Evolutionary conservation across 192 early-diverging fungal species (phyloP), one percentile per base, ranked within the genome.

Genomic region (Polychytrium aggregatum): DNA sequence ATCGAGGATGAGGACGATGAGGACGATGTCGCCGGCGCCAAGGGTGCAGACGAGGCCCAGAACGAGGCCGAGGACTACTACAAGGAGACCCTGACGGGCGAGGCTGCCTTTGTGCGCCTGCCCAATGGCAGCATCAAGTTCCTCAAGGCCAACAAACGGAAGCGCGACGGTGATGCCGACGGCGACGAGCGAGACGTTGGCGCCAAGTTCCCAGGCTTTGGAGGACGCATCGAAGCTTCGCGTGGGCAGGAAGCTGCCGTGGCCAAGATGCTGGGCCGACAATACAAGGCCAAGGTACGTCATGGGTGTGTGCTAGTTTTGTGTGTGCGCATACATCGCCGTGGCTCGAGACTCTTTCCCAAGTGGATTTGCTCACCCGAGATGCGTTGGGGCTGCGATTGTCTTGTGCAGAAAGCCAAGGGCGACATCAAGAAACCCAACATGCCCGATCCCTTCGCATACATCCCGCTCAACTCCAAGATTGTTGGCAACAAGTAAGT

Each of bases 351-450:
- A n/a, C n/a, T n/a, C n/a, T n/a, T n/a, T n/a, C n/a, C n/a, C n/a
- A n/a, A n/a, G n/a, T n/a, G n/a, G n/a, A 42, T 48, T 10, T 37
- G 48, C 31, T 8, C 31, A 11, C 31, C 4, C 6, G 6, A 33
- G 11, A 11, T 8, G 6, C 31, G 31, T 33, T 4, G 6, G 5
- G 38, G 45, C 37, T 43, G 44, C 11, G 48, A 48, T 13, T 47
- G 48, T 16, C 67, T 68, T 53, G 53, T 92, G 28, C 71, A 74
- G 78, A 79, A 80, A 59, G 92, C 92, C 10, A 68, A 78, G 40
- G 92, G 93, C 52, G 95, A 98, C 77, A 78, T 98, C 48, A 87
- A 88, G 60, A 80, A 78, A 60, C 81, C 82, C 40, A 87, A 84
- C 37, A 82, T 78, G 55, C 69, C 86, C 4, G 92, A 97, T 68